Evolutionary conservation across 331 rosid genomes (phyloP).

Genomic region (Erythrophleum ivorense): DNA sequence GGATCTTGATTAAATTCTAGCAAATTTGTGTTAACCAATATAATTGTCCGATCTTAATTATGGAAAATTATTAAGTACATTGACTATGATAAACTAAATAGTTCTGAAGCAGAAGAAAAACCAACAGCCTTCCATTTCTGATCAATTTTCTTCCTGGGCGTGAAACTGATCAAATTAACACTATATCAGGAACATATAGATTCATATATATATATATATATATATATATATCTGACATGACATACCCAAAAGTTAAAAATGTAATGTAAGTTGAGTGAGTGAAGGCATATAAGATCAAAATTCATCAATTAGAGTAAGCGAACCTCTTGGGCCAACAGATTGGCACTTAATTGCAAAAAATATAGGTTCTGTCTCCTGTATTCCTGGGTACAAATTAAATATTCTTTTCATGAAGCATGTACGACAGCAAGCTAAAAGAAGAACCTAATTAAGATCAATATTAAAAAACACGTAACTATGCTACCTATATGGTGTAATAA

Average conservation of each 20-base stretch:
- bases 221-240: not conserved
- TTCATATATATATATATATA: not conserved
- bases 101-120: not conserved
- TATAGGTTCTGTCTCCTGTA: not conserved
- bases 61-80: not conserved
- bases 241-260: not conserved
- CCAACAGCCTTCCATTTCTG: not conserved
- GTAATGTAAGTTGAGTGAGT: not conserved
- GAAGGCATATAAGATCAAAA: constrained; percentile 25
- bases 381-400: not conserved
- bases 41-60: not conserved
- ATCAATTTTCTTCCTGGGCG: not conserved
- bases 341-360: not conserved
- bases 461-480: constrained; percentile 16
- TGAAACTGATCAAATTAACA: not conserved
- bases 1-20: not conserved
- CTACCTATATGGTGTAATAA: not conserved
- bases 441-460: not conserved
- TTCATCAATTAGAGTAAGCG: constrained; percentile 4
- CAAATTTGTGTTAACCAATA: not conserved
- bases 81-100: not conserved
- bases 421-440: not conserved
- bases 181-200: not conserved
- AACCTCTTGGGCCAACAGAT: not conserved
- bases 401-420: not conserved